These are phyloP conservation scores for Aspergillus udagawae DNA, from an alignment of 2,329 filamentous ascomycete species.

Conservation along the genomic window DNA sequence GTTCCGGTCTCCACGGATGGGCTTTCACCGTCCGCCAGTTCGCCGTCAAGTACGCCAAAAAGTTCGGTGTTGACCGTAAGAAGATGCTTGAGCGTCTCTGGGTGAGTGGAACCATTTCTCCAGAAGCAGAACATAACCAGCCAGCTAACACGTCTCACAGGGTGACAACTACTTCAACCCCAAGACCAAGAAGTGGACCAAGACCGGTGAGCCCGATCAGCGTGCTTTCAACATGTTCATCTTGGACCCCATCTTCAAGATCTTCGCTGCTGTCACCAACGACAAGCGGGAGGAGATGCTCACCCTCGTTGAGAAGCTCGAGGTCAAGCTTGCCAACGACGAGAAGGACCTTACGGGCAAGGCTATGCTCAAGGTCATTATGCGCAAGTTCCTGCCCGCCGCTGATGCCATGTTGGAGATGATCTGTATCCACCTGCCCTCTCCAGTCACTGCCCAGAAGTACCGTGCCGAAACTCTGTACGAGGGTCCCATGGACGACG, in stretches of 20 bases:
- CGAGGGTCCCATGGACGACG: constrained; percentile 92
- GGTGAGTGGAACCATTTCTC: constrained; percentile 53
- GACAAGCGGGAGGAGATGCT: constrained; percentile 92
- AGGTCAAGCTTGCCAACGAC: constrained; percentile 81
- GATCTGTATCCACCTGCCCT: constrained; percentile 99
- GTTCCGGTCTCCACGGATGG: constrained; percentile 99
- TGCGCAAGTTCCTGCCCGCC: constrained; percentile 98
- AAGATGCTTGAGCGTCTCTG: constrained; percentile 99
- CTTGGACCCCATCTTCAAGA: constrained; percentile 99
- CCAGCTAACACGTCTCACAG: constrained; percentile 26
- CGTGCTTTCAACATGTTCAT: constrained; percentile 99
- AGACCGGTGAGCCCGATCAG: constrained; percentile 82
- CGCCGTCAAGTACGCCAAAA: constrained; percentile 94
- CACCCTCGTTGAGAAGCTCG: constrained; percentile 83
- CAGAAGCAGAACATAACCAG: too few species aligned
- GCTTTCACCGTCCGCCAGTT: constrained; percentile 99
- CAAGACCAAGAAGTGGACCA: constrained; percentile 99
- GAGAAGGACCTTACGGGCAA: constrained; percentile 97
- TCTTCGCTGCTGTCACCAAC: constrained; percentile 95
- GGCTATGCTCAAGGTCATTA: constrained; percentile 93
- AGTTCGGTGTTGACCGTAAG: constrained; percentile 98
- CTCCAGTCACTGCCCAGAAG: constrained; percentile 88
- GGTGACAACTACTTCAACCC: constrained; percentile 99
- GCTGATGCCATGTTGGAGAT: constrained; percentile 98
- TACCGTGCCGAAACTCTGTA: constrained; percentile 99